Base-by-base conservation (phyloP, 2,329 filamentous ascomycete genomes). In the Zasmidium cellare region DNA sequence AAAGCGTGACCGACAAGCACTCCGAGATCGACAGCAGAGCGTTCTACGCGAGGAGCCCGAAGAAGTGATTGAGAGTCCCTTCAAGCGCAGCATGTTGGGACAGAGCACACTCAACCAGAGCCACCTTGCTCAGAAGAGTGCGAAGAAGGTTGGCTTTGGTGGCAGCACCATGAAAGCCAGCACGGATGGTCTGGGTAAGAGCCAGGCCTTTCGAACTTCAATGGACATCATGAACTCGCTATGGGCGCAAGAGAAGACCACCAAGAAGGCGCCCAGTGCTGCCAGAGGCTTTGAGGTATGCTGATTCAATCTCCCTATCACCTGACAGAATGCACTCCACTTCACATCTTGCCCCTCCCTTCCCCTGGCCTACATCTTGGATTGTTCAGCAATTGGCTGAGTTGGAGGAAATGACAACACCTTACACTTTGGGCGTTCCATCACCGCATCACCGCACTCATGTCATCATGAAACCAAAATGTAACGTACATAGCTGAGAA, bases 151-250 rank as follows among this genome's bases (percentile, higher is more conserved):
- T 20, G 63, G 57, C 35, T 63, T 65, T 28, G 63, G 60, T 41
- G 55, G 53, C 11, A 65, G 57, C 48, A 61, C 55, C 1, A 45
- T 66, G 24, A 58, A 28, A 2, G 47, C 19, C 22, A 51, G 38
- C 41, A 59, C 56, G 53, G 31, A 58, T 23, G 57, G 60, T 18
- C 53, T 71, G 6, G 61, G 64, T 22, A 67, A 67, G 58, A 71
- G 68, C 46, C 84, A 85, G 63, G 87, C 88, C 0, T 93, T 96
- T 74, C 84, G 87, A 19, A 96, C 89, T 19, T 92, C 90, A 70
- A 96, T 97, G 76, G 94, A 97, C 78, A 80, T 97, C 72, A 97
- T 96, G 91, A 93, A 96, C 72, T 96, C 91, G 49, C 80, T 97
- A 56, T 97, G 96, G 75, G 89, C 90, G 73, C 85, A 88, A 75